Conservation (phyloP, 108 stramenopile genomes). For the Fragilariopsis cylindrus region DNA sequence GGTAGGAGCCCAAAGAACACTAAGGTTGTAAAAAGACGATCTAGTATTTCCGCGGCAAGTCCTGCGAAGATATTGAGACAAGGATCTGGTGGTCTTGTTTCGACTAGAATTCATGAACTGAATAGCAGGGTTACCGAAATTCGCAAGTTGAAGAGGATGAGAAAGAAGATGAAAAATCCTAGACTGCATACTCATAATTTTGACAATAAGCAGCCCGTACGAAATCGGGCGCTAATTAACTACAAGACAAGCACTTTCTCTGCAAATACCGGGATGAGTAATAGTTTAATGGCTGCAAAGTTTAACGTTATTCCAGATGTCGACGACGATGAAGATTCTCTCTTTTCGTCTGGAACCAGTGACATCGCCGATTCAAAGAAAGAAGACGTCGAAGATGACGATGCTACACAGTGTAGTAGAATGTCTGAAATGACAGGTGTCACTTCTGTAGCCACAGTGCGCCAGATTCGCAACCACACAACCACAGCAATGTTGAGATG, state of each 20-base stretch:
- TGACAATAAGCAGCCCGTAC: constrained; percentile 24
- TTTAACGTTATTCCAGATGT: constrained; percentile 35
- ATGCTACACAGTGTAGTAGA: constrained; percentile 17
- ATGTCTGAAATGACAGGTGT: constrained; percentile 17
- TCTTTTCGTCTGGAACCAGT: not conserved
- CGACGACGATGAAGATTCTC: constrained; percentile 17
- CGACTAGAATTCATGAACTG: constrained; percentile 31
- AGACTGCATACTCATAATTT: constrained; percentile 25
- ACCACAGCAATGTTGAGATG: not conserved
- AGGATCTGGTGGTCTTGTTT: constrained; percentile 36
- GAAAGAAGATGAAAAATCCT: constrained; percentile 34
- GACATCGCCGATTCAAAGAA: not conserved
- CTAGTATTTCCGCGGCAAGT: constrained; percentile 17
- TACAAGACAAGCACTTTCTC: constrained; percentile 25
- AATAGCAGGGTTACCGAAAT: constrained; percentile 30
- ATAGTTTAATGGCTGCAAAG: constrained; percentile 30
- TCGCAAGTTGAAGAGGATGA: constrained; percentile 32
- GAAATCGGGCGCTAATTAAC: constrained; percentile 27
- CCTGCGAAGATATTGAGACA: constrained; percentile 1
- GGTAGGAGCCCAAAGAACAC: constrained; percentile 7
- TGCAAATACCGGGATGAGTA: constrained; percentile 22
- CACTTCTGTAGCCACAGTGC: constrained; percentile 34
- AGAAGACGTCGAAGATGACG: constrained; percentile 26
- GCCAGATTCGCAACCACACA: constrained; percentile 5
- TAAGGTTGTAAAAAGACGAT: constrained; percentile 23